Conservation (phyloP, 768 basidiomycete genomes). For the Hericium rajendrae region DNA sequence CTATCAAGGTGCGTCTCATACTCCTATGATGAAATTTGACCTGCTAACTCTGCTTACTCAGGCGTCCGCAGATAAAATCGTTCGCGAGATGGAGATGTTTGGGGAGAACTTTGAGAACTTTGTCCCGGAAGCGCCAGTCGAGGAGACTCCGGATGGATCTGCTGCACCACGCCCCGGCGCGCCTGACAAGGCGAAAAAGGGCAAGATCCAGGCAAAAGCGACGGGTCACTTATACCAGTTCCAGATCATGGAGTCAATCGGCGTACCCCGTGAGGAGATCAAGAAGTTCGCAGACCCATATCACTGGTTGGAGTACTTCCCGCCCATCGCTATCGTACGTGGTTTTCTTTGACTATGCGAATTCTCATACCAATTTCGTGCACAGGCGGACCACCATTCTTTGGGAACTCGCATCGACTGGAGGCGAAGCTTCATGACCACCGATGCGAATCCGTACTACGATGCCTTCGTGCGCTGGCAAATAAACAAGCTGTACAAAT, state of each 20-base stretch:
- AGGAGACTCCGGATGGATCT: slow-evolving; percentile 31
- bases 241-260: slow-evolving; percentile 96
- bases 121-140: slow-evolving; percentile 34
- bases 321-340: slow-evolving; percentile 79
- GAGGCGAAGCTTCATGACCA: slow-evolving; percentile 91
- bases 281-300: slow-evolving; percentile 95
- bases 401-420: slow-evolving; percentile 97
- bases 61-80: slow-evolving; percentile 96
- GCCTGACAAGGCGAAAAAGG: slow-evolving; percentile 85
- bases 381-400: slow-evolving; percentile 60
- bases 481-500: slow-evolving; percentile 78
- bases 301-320: slow-evolving; percentile 91
- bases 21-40: background rate
- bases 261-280: slow-evolving; percentile 80
- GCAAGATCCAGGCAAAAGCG: slow-evolving; percentile 86
- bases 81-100: slow-evolving; percentile 94
- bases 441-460: slow-evolving; percentile 93
- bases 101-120: slow-evolving; percentile 80
- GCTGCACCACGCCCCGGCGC: slow-evolving; percentile 31
- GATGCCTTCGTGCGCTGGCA: slow-evolving; percentile 98
- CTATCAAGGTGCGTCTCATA: slow-evolving; percentile 77
- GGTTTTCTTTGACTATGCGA: background rate
- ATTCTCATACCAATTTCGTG: slow-evolving; percentile 14
- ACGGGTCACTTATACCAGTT: slow-evolving; percentile 95
- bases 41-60: slow-evolving; percentile 21